These are phyloP conservation scores for Metrosideros polymorpha DNA, from an alignment of 441 rosid species.

Conservation along the genomic window DNA sequence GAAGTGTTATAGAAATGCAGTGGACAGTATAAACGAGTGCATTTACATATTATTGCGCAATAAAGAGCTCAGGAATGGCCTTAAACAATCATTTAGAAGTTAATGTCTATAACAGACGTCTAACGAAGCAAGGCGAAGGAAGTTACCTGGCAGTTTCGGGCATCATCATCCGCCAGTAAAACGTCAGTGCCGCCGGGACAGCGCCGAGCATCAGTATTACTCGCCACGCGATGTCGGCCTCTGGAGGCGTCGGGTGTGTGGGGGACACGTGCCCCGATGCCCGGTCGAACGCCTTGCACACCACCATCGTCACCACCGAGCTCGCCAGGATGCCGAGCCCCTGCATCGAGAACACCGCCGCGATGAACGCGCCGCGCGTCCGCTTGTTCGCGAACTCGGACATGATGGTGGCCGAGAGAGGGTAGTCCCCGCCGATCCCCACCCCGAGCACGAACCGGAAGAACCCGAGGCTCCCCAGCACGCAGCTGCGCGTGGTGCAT, in stretches of 20 bases:
- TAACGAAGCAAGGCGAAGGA: neutral
- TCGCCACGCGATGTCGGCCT: neutral
- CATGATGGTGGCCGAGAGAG: constrained; percentile 51
- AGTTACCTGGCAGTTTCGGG: neutral
- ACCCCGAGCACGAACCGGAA: constrained; percentile 56
- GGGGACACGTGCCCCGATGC: neutral
- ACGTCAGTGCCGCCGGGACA: neutral
- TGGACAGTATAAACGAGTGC: neutral
- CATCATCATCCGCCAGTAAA: neutral
- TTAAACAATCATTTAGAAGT: neutral
- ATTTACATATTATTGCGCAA: neutral
- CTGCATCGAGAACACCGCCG: constrained; percentile 59
- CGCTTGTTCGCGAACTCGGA: constrained; percentile 49
- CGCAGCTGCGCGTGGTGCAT: constrained; percentile 26
- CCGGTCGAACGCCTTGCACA: constrained; percentile 24
- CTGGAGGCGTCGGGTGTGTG: neutral
- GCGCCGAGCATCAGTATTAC: neutral
- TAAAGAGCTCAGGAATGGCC: neutral
- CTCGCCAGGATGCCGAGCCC: constrained; percentile 47
- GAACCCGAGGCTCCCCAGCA: constrained; percentile 38
- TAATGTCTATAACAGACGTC: neutral
- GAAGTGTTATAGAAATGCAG: neutral
- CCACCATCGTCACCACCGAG: constrained; percentile 33
- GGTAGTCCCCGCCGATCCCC: constrained; percentile 59
- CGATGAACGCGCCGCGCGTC: constrained; percentile 53